Percentiles rank a stretch among this genome's conserved stretches.
Conservation (phyloP, 768 basidiomycete genomes). For the Russula sp. region DNA sequence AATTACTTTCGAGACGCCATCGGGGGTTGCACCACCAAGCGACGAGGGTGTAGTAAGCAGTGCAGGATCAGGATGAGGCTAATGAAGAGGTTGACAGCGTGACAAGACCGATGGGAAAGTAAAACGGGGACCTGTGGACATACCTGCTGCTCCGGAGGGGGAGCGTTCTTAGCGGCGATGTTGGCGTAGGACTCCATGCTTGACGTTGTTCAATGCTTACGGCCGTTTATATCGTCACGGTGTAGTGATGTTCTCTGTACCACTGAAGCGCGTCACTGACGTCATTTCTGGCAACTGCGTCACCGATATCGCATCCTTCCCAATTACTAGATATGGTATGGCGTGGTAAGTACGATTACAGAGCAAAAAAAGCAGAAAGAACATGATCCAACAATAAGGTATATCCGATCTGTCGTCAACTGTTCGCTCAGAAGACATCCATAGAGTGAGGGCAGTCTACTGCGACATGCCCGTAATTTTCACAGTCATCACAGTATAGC, state of each 20-base stretch:
- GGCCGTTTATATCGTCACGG: no score
- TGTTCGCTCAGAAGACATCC: slow-evolving; percentile 58
- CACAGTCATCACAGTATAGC: slow-evolving; percentile 78
- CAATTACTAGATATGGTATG: slow-evolving; percentile 11
- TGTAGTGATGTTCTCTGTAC: no score
- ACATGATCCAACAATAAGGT: slow-evolving; percentile 7
- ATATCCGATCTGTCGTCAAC: slow-evolving; percentile 4
- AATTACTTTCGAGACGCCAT: slow-evolving; percentile 51
- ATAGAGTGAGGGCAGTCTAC: slow-evolving; percentile 78
- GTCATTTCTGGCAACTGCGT: neutral
- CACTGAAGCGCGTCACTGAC: neutral
- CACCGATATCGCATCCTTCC: neutral
- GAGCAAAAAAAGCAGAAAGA: neutral
- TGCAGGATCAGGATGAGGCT: slow-evolving; percentile 61
- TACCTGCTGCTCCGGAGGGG: slow-evolving; percentile 7
- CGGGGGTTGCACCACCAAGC: slow-evolving; percentile 33
- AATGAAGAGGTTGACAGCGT: neutral
- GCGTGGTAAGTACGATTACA: slow-evolving; percentile 5
- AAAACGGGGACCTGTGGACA: neutral
- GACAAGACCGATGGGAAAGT: slow-evolving; percentile 12
- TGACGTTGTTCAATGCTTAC: neutral
- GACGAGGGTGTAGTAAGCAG: slow-evolving; percentile 48
- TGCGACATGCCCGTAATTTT: slow-evolving; percentile 68
- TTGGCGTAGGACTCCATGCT: slow-evolving; percentile 3
- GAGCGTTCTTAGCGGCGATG: neutral